Conservation (phyloP, 129 eudicot species). For the Dittrichia graveolens region DNA sequence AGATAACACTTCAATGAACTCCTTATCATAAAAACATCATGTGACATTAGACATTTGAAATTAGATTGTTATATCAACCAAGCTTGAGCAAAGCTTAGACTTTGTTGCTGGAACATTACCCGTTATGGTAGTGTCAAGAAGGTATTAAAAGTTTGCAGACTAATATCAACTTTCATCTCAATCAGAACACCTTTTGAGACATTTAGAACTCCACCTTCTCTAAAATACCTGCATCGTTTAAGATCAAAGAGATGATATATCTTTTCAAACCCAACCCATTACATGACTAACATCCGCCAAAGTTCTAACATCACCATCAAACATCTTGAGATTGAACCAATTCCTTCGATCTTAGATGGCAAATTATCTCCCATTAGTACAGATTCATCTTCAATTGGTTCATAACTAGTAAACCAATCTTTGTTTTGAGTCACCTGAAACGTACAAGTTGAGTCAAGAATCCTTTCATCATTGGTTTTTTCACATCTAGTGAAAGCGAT, state of each 20-base stretch:
- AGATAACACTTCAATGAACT: too few relatives aligned
- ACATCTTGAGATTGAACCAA: slow-evolving; percentile 26
- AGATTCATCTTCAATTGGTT: neutral
- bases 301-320: neutral
- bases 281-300: slow-evolving; percentile 21
- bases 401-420: neutral
- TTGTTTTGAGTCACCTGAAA: slow-evolving; percentile 8
- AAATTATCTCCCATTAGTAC: neutral
- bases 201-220: slow-evolving; percentile 16
- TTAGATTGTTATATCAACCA: too few relatives aligned
- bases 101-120: too few relatives aligned
- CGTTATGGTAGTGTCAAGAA: too few relatives aligned
- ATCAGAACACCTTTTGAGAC: slow-evolving; percentile 15
- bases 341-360: slow-evolving; percentile 18
- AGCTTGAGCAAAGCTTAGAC: too few relatives aligned
- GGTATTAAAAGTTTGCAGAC: neutral
- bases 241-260: too few relatives aligned
- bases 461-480: slow-evolving; percentile 10
- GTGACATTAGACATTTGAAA: too few relatives aligned
- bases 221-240: too few relatives aligned
- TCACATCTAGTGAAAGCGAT: neutral
- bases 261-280: neutral
- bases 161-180: slow-evolving; percentile 10
- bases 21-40: too few relatives aligned
- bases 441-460: neutral